These are phyloP conservation scores for Aspergillus ustus DNA, from an alignment of 2,329 filamentous ascomycete genomes.

Conservation along the genomic window DNA sequence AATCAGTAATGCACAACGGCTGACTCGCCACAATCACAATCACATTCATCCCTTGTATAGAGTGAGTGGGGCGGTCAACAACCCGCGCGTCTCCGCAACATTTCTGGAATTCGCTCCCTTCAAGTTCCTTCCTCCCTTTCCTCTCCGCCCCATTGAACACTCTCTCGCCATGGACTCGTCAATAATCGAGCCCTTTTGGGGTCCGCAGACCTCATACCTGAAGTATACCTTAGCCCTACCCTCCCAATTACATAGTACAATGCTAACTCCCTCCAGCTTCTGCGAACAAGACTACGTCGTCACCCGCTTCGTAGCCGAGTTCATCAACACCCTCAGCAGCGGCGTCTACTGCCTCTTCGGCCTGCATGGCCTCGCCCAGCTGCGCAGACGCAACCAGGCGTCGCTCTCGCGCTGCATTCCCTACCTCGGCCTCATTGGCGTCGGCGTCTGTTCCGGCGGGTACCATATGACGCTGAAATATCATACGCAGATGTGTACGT, in stretches of 20 bases:
- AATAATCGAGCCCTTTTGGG: slow-evolving; percentile 30
- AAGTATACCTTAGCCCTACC: slow-evolving; percentile 26
- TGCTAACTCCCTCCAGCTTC: slow-evolving; percentile 24
- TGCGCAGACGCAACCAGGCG: slow-evolving; percentile 23
- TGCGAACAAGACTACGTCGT: slow-evolving; percentile 47
- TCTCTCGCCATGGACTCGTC: not conserved
- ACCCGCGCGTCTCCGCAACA: not conserved
- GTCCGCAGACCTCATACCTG: slow-evolving; percentile 34
- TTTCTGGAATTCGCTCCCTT: not conserved
- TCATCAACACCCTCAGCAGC: slow-evolving; percentile 53
- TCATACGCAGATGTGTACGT: slow-evolving; percentile 39
- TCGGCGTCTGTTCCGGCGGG: slow-evolving; percentile 34
- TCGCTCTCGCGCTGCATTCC: slow-evolving; percentile 37
- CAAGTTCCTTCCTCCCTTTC: not conserved
- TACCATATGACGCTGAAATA: slow-evolving; percentile 41
- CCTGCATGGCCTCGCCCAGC: slow-evolving; percentile 42
- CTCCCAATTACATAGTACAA: not conserved
- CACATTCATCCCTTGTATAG: not conserved
- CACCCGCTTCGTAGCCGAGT: slow-evolving; percentile 51
- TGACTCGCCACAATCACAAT: not conserved
- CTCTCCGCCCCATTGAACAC: not conserved
- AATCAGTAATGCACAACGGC: not conserved
- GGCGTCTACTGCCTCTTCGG: slow-evolving; percentile 45
- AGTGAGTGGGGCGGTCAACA: not conserved
- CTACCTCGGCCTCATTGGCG: slow-evolving; percentile 46